Evolutionary conservation across 1,284 basidiomycete species (phyloP), one percentile per base, ranked within the genome.

Genomic region (Hymenochaete sp.): DNA sequence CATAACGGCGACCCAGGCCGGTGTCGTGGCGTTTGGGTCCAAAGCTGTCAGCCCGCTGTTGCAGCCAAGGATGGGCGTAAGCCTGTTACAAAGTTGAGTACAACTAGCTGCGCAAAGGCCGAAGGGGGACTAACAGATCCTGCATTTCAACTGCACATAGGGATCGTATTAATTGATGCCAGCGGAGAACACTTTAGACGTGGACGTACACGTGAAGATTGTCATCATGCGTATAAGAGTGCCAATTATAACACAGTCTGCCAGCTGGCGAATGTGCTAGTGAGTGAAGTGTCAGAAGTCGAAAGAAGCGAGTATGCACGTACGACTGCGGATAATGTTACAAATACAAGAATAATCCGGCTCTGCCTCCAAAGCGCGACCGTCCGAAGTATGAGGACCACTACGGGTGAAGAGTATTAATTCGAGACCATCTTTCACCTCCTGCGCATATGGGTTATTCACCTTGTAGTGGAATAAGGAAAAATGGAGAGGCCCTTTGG

Each of bases 391-490:
- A 48, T 48, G 21, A 48, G 29, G 14, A 48, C 42, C 19, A 39
- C 47, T 48, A 11, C 16, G 14, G n/a, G 4, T 3, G 3, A 5
- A 11, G 6, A 35, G 13, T 19, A 19, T 35, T 6, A 10, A 31
- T 31, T 9, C 10, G 28, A 10, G 14, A 31, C 28, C 28, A 9
- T 31, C 28, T 14, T 31, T 31, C 28, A 31, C 10, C n/a, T 21
- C 13, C 24, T 24, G 8, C 7, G n/a, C n/a, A n/a, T 8, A 37
- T 4, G n/a, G 19, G n/a, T 2, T 14, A 38, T 41, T 19, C 21
- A 44, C 47, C 19, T 48, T 48, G 47, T 25, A 48, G 28, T 1
- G 47, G 47, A 24, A 48, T 25, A 14, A 48, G 19, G 27, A 48
- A 48, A 24, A 44, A 9, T n/a, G 44, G 18, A 28, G 35, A 28